Percentiles rank a stretch among this genome's conserved stretches.
These are phyloP conservation scores for Chenopodium formosanum DNA, from an alignment of 148 eudicot genomes.

Conservation along the genomic window DNA sequence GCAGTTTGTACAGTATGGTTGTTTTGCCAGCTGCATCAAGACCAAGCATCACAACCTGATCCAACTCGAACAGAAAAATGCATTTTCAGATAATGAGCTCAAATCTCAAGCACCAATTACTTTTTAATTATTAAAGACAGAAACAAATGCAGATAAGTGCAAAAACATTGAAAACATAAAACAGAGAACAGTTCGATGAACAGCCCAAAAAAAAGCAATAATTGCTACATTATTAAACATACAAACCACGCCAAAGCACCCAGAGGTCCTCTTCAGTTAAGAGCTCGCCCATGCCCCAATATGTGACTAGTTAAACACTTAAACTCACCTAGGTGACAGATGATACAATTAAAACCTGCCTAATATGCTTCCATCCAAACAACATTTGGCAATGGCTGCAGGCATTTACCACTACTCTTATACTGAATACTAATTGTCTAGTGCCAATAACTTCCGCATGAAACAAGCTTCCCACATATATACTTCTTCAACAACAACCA, in stretches of 20 bases:
- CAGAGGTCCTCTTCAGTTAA: background rate
- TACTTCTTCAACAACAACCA: background rate
- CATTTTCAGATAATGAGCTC: background rate
- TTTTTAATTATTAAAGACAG: background rate
- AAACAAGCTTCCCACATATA: background rate
- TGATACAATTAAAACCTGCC: background rate
- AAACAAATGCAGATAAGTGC: background rate
- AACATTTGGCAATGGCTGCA: background rate
- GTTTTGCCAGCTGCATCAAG: constrained; percentile 99
- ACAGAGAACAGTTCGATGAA: background rate
- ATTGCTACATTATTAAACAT: background rate
- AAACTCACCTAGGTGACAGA: background rate
- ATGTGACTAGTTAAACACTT: background rate
- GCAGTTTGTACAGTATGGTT: constrained; percentile 94
- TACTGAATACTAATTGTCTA: no score
- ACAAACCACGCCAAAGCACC: background rate
- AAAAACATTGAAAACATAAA: background rate
- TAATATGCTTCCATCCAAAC: background rate
- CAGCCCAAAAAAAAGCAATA: background rate
- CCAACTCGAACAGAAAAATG: constrained; percentile 19
- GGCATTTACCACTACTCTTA: background rate
- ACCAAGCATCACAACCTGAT: constrained; percentile 98
- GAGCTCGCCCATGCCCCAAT: background rate
- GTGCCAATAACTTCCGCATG: background rate
- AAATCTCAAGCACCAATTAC: constrained; percentile 3